These are phyloP conservation scores for Sicyos edulis DNA, from an alignment of 306 rosid species.

Conservation along the genomic window DNA sequence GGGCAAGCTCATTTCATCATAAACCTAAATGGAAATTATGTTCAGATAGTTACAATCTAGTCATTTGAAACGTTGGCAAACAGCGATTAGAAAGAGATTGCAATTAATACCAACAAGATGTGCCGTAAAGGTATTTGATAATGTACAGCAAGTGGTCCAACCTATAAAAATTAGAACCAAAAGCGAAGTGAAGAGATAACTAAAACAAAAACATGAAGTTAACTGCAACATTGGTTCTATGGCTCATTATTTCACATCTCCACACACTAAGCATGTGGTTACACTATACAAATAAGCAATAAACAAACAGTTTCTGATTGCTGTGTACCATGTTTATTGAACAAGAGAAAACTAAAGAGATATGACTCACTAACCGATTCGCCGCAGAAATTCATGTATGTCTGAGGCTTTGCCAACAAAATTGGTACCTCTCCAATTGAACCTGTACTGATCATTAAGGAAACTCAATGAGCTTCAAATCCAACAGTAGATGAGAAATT, in stretches of 20 bases:
- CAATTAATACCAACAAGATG: slow-evolving; percentile 57
- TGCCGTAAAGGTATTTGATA: slow-evolving; percentile 26
- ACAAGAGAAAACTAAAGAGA: slow-evolving; percentile 4
- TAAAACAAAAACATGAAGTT: neutral
- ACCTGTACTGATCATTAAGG: slow-evolving; percentile 51
- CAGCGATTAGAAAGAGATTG: slow-evolving; percentile 6
- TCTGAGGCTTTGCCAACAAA: slow-evolving; percentile 30
- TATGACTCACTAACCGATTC: slow-evolving; percentile 61
- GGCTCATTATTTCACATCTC: neutral
- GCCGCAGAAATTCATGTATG: slow-evolving; percentile 79
- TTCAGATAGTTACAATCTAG: neutral
- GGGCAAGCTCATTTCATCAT: slow-evolving; percentile 94
- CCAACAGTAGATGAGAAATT: neutral
- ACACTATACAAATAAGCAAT: neutral
- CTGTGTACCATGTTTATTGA: neutral
- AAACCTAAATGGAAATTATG: slow-evolving; percentile 36
- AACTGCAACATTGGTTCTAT: neutral
- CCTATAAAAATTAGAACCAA: slow-evolving; percentile 29
- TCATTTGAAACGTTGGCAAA: neutral
- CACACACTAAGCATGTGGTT: neutral
- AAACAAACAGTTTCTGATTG: neutral
- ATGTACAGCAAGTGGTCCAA: slow-evolving; percentile 91
- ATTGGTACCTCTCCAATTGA: slow-evolving; percentile 86
- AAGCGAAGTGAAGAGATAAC: neutral
- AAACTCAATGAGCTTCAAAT: slow-evolving; percentile 24